These are phyloP conservation scores for Talaromyces funiculosus DNA, from an alignment of 2,329 filamentous ascomycete species.

Conservation along the genomic window DNA sequence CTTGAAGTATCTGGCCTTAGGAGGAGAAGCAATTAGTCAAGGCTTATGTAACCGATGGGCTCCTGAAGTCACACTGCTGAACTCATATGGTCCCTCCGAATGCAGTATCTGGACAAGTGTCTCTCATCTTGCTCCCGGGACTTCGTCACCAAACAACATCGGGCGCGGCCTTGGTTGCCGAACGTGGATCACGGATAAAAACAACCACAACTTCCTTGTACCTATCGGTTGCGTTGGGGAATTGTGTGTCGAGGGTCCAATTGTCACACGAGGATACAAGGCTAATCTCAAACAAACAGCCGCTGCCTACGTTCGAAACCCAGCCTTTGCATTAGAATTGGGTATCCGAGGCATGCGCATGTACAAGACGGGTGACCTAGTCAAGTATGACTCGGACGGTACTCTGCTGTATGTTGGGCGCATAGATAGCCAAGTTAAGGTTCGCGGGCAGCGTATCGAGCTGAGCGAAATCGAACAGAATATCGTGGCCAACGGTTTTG, in stretches of 20 bases:
- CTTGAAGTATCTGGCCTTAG: conserved; percentile 39
- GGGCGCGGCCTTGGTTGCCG: conserved; percentile 38
- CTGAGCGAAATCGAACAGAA: conserved; percentile 36
- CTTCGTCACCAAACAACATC: conserved; percentile 26
- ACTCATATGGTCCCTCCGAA: conserved; percentile 7
- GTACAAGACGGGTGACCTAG: conserved; percentile 32
- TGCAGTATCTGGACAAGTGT: neutral
- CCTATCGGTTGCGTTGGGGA: conserved; percentile 38
- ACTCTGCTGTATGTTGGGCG: conserved; percentile 27
- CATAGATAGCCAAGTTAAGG: conserved; percentile 36
- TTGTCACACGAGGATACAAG: conserved; percentile 41
- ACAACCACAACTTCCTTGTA: conserved; percentile 39
- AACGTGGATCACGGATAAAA: conserved; percentile 41
- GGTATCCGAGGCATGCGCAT: conserved; percentile 25
- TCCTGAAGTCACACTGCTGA: conserved; percentile 12
- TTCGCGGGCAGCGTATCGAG: conserved; percentile 39
- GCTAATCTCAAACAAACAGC: conserved; percentile 34
- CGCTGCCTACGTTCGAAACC: conserved; percentile 31
- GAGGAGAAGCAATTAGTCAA: conserved; percentile 33
- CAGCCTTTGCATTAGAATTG: conserved; percentile 39
- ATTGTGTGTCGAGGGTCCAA: conserved; percentile 37
- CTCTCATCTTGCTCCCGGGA: neutral
- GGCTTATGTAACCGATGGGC: neutral
- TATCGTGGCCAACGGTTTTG: conserved; percentile 24
- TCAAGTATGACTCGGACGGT: conserved; percentile 33